These are phyloP conservation scores for Kazachstania sp. DNA, from an alignment of 1,139 yeast genomes.

Conservation along the genomic window DNA sequence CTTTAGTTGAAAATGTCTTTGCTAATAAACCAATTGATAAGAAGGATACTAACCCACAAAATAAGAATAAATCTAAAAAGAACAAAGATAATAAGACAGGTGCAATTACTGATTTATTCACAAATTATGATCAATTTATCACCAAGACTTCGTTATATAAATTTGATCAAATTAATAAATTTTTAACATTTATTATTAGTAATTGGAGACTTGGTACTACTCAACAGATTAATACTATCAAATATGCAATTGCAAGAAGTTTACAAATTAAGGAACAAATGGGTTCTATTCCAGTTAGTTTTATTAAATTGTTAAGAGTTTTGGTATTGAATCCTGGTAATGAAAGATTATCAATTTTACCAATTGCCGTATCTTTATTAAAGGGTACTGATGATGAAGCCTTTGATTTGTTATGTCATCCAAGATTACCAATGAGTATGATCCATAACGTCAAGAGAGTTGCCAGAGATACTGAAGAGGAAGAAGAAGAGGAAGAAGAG, in stretches of 20 bases:
- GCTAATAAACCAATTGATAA: conserved; percentile 11
- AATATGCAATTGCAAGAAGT: conserved; percentile 39
- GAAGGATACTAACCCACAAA: conserved; percentile 12
- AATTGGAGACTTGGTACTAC: conserved; percentile 50
- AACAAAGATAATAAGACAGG: conserved; percentile 41
- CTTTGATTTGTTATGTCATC: conserved; percentile 58
- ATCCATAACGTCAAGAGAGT: conserved; percentile 30
- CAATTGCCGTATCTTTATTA: conserved; percentile 49
- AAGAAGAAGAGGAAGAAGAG: background rate
- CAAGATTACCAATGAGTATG: conserved; percentile 65
- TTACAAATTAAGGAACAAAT: conserved; percentile 21
- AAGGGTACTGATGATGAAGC: conserved; percentile 33
- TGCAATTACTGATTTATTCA: conserved; percentile 55
- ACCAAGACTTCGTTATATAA: conserved; percentile 37
- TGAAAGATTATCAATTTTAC: conserved; percentile 53
- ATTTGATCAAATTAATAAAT: conserved; percentile 36
- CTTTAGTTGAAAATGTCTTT: conserved; percentile 24
- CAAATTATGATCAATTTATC: conserved; percentile 55
- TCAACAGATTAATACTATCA: conserved; percentile 52
- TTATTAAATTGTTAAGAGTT: conserved; percentile 39
- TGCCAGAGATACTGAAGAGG: no score
- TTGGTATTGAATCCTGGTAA: conserved; percentile 59
- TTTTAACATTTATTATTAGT: conserved; percentile 44
- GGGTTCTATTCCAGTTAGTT: conserved; percentile 25
- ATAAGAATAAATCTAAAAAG: conserved; percentile 30